These are phyloP conservation scores for Tritrichomonas musculus DNA, from an alignment of 208 protist species.

Conservation along the genomic window DNA sequence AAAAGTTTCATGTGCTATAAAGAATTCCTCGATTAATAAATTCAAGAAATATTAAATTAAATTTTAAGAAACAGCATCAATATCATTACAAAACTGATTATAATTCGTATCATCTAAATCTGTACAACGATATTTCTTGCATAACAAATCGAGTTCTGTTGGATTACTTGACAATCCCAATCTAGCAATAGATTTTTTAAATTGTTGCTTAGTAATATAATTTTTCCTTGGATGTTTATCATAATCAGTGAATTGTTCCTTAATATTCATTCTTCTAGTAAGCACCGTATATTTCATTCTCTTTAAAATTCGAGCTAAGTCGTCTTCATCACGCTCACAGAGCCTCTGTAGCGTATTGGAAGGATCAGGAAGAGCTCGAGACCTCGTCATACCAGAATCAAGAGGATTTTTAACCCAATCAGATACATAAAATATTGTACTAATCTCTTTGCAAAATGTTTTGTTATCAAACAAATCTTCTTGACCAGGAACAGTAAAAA, in stretches of 20 bases:
- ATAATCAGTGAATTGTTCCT: background rate
- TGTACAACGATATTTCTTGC: constrained; percentile 21
- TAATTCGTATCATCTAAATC: background rate
- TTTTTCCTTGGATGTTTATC: background rate
- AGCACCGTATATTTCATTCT: background rate
- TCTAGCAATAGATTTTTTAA: constrained; percentile 11
- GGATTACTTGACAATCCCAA: background rate
- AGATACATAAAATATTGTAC: background rate
- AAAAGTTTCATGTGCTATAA: too few species aligned
- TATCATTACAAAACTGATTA: background rate
- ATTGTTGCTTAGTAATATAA: background rate
- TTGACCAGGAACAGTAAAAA: background rate
- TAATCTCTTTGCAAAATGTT: background rate
- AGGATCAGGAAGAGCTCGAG: background rate
- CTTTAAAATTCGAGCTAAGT: background rate
- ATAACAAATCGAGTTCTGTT: background rate
- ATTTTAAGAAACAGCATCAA: background rate
- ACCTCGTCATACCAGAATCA: background rate
- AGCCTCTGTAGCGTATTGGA: background rate
- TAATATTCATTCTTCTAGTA: background rate
- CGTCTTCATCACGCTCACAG: background rate
- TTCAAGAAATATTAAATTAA: background rate
- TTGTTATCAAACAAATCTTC: background rate
- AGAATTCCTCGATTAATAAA: too few species aligned
- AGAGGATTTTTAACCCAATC: background rate